Conservation (phyloP, 2,329 filamentous ascomycete genomes). For the Dactylonectria estremocensis region DNA sequence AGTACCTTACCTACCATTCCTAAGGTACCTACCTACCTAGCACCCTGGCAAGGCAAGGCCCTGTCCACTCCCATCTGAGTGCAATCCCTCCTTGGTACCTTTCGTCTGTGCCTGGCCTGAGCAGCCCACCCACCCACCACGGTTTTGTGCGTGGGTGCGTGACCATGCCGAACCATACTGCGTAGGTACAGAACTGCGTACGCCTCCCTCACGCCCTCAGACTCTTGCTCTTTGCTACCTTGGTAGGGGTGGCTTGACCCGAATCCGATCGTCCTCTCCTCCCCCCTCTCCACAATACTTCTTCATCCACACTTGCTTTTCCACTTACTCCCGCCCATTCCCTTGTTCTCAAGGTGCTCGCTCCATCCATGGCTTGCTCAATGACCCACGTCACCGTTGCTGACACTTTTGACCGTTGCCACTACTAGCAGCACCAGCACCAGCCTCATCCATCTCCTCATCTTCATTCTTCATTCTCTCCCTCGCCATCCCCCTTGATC, state of each 20-base stretch:
- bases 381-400: conserved; percentile 49
- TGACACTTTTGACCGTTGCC: conserved; percentile 35
- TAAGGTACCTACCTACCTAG: too few relatives aligned
- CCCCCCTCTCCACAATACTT: conserved; percentile 26
- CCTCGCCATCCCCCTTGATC: conserved; percentile 20
- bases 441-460: conserved; percentile 1
- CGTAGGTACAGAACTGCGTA: too few relatives aligned
- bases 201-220: too few relatives aligned
- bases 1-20: too few relatives aligned
- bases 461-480: conserved; percentile 11
- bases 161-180: too few relatives aligned
- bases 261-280: conserved; percentile 18
- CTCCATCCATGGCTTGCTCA: conserved; percentile 2
- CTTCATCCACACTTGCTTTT: conserved; percentile 4
- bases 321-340: conserved; percentile 22
- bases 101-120: too few relatives aligned
- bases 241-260: conserved; percentile 15
- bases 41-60: too few relatives aligned
- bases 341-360: conserved; percentile 11
- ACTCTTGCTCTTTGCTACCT: neutral
- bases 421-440: conserved; percentile 39
- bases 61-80: too few relatives aligned
- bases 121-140: too few relatives aligned
- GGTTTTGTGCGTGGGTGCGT: too few relatives aligned
- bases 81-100: too few relatives aligned